Evolutionary conservation across 208 protist species (phyloP).

Genomic region (Phytomonas sp.): DNA sequence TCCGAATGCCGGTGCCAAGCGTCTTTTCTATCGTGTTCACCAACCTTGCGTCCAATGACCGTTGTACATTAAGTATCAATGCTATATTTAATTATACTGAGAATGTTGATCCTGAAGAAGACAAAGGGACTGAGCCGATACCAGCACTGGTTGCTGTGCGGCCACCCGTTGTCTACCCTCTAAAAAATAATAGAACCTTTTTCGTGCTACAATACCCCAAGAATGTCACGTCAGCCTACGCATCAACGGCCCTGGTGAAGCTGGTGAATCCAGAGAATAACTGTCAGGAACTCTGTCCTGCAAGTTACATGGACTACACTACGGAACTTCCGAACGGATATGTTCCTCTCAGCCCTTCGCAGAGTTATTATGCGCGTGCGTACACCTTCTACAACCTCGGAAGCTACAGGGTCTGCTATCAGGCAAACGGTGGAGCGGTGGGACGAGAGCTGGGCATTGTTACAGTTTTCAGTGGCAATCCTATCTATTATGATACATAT

Average conservation of each 20-base stretch:
- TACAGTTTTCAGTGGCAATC: slow-evolving; percentile 61
- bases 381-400: slow-evolving; percentile 27
- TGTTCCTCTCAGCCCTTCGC: neutral
- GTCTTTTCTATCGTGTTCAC: slow-evolving; percentile 46
- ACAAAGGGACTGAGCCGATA: neutral
- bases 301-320: slow-evolving; percentile 22
- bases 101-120: neutral
- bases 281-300: neutral
- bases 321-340: slow-evolving; percentile 11
- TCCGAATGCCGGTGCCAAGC: slow-evolving; percentile 21
- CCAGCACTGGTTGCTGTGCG: slow-evolving; percentile 44
- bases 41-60: slow-evolving; percentile 28
- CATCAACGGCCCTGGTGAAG: slow-evolving; percentile 15
- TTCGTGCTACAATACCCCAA: slow-evolving; percentile 41
- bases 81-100: slow-evolving; percentile 22
- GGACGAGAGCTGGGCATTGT: slow-evolving; percentile 34
- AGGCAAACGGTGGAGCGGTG: neutral
- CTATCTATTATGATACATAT: slow-evolving; percentile 56
- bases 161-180: slow-evolving; percentile 43
- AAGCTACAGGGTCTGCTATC: slow-evolving; percentile 53
- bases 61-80: slow-evolving; percentile 37
- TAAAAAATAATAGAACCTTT: slow-evolving; percentile 17
- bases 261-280: slow-evolving; percentile 7
- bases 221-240: neutral
- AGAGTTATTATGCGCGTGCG: slow-evolving; percentile 19